Conservation (phyloP, 768 basidiomycete genomes). For the Lactarius akahatsu region DNA sequence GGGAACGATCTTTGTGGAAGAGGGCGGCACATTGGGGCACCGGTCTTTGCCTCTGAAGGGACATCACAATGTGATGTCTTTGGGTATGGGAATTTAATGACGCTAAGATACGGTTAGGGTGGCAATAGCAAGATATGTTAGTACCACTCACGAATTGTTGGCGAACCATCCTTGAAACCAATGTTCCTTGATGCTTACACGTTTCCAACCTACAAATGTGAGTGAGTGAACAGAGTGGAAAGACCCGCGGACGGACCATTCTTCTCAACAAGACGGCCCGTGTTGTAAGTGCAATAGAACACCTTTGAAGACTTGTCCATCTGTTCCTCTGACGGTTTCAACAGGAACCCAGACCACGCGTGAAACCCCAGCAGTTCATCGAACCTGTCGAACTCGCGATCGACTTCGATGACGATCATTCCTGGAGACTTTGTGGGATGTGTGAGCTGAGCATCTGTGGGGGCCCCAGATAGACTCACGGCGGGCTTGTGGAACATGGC, state of each 20-base stretch:
- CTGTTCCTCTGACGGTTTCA: conserved; percentile 36
- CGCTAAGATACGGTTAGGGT: conserved; percentile 26
- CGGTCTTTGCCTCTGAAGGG: conserved; percentile 42
- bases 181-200: conserved; percentile 42
- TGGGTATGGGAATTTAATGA: conserved; percentile 44
- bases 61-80: conserved; percentile 39
- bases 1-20: conserved; percentile 40
- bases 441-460: neutral
- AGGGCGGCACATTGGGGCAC: conserved; percentile 42
- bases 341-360: conserved; percentile 44
- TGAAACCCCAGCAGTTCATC: conserved; percentile 44
- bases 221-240: neutral
- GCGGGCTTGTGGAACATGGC: conserved; percentile 47
- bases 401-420: conserved; percentile 47
- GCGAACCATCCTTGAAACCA: conserved; percentile 43
- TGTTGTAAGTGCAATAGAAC: conserved; percentile 42
- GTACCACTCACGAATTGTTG: conserved; percentile 34
- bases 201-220: conserved; percentile 45
- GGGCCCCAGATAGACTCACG: conserved; percentile 36
- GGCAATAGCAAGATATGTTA: neutral
- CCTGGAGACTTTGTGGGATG: conserved; percentile 39
- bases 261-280: conserved; percentile 46
- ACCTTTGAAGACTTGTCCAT: conserved; percentile 35
- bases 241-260: conserved; percentile 36
- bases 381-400: conserved; percentile 35